Percentiles rank a stretch among this genome's conserved stretches.
Conservation (phyloP, 176 grass and related monocot species). For the Poa annua region DNA sequence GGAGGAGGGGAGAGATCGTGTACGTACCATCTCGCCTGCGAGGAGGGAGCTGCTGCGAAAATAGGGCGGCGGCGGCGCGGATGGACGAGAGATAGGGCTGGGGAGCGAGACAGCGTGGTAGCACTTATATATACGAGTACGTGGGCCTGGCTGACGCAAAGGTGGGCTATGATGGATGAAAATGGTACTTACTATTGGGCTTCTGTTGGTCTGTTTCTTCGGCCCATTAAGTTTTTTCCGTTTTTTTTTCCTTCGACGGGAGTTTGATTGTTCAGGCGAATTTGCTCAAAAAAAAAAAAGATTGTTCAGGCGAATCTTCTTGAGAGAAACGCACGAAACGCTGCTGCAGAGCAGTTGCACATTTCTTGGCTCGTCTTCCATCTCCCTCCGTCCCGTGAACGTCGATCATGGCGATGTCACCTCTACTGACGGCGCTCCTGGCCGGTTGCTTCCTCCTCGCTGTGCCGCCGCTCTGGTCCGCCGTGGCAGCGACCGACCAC, state of each 20-base stretch:
- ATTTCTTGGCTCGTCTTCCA: background rate
- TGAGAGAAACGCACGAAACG: background rate
- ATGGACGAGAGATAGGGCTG: background rate
- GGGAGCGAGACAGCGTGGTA: background rate
- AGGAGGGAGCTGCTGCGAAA: background rate
- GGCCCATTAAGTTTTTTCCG: background rate
- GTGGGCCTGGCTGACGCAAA: background rate
- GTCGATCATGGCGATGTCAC: background rate
- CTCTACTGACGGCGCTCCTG: background rate
- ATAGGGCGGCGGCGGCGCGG: slow-evolving; percentile 17
- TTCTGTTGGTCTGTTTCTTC: background rate
- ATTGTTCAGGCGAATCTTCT: too few relatives aligned
- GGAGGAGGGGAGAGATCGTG: background rate
- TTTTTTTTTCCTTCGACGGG: background rate
- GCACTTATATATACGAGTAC: background rate
- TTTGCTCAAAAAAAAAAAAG: too few relatives aligned
- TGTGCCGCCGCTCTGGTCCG: background rate
- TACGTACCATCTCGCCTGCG: slow-evolving; percentile 16
- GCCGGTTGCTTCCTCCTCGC: background rate
- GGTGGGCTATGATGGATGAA: background rate
- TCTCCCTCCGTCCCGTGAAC: background rate
- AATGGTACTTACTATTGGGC: background rate
- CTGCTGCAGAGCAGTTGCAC: background rate
- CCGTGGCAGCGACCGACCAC: slow-evolving; percentile 22
- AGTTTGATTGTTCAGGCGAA: too few relatives aligned